Conservation (phyloP, 2,329 filamentous ascomycete genomes). For the Monosporascus sp. region DNA sequence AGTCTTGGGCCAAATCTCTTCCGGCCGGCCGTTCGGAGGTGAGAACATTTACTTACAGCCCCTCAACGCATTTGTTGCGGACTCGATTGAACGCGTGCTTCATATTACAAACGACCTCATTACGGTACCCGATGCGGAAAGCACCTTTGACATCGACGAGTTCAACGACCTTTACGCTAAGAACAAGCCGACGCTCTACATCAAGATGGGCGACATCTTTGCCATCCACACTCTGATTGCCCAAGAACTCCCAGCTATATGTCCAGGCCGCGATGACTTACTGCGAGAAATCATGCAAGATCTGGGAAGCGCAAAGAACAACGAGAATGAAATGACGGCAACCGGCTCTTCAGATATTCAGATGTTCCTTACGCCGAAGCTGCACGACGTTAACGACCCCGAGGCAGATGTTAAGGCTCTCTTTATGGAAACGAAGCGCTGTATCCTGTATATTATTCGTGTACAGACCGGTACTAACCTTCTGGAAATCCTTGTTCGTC, state of each 20-base stretch:
- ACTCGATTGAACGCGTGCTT: slow-evolving; percentile 74
- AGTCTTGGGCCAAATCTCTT: slow-evolving; percentile 81
- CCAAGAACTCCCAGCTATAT: slow-evolving; percentile 70
- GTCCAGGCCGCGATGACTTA: slow-evolving; percentile 75
- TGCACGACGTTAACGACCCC: slow-evolving; percentile 86
- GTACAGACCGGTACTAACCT: slow-evolving; percentile 88
- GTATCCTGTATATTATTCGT: slow-evolving; percentile 94
- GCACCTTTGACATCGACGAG: slow-evolving; percentile 95
- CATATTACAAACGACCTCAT: slow-evolving; percentile 75
- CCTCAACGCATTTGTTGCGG: slow-evolving; percentile 82
- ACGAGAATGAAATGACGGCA: slow-evolving; percentile 86
- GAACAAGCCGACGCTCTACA: slow-evolving; percentile 96
- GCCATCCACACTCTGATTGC: slow-evolving; percentile 87
- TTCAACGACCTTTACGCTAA: slow-evolving; percentile 97
- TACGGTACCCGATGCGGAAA: slow-evolving; percentile 77
- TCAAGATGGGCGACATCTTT: slow-evolving; percentile 97
- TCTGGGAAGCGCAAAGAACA: slow-evolving; percentile 91
- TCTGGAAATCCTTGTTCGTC: slow-evolving; percentile 92
- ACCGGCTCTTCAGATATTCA: slow-evolving; percentile 85
- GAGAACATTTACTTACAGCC: slow-evolving; percentile 96
- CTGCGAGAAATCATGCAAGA: slow-evolving; percentile 90
- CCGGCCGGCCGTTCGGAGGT: slow-evolving; percentile 83
- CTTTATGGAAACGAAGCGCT: slow-evolving; percentile 98
- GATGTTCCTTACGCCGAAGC: slow-evolving; percentile 82
- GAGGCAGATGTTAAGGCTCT: slow-evolving; percentile 87